phyloP scores from a whole-genome alignment of 1,284 basidiomycete genomes.

The Trametes sp. region DNA sequence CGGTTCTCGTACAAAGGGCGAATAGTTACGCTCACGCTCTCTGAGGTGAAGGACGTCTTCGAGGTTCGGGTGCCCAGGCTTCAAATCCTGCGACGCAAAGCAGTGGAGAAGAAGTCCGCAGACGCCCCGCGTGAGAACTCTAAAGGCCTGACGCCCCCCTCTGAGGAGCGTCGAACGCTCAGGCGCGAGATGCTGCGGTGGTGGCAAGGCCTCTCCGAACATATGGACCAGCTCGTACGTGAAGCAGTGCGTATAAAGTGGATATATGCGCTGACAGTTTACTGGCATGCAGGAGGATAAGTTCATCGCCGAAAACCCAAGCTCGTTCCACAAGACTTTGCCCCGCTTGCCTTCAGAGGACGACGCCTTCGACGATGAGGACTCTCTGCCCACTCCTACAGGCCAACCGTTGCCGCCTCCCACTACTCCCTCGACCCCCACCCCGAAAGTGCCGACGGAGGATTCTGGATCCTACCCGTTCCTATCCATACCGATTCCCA shows the following conservation, averaged over 20 bases:
- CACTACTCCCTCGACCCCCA: constrained; percentile 30
- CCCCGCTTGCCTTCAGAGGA: constrained; percentile 65
- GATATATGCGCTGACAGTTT: neutral
- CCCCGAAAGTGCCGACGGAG: constrained; percentile 19
- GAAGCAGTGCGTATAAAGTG: neutral
- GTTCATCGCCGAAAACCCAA: constrained; percentile 42
- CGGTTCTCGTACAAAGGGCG: constrained; percentile 54
- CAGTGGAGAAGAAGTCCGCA: constrained; percentile 37
- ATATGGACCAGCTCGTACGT: constrained; percentile 66
- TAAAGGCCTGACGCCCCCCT: constrained; percentile 3
- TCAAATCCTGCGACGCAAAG: constrained; percentile 54
- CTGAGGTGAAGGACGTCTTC: constrained; percentile 60
- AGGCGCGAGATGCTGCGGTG: constrained; percentile 66
- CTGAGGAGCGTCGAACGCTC: constrained; percentile 55
- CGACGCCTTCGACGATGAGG: constrained; percentile 50
- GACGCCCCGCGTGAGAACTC: constrained; percentile 10
- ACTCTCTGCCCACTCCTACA: constrained; percentile 37
- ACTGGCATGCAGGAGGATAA: constrained; percentile 49
- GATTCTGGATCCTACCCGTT: constrained; percentile 20
- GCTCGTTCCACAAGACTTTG: constrained; percentile 51
- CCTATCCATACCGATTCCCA: constrained; percentile 17
- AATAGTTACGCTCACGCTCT: constrained; percentile 55
- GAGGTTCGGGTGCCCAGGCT: constrained; percentile 66
- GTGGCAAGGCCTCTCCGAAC: constrained; percentile 69
- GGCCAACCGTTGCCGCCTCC: constrained; percentile 31